phyloP scores from a whole-genome alignment of 495 filamentous ascomycete species.

The Poronia punctata region DNA sequence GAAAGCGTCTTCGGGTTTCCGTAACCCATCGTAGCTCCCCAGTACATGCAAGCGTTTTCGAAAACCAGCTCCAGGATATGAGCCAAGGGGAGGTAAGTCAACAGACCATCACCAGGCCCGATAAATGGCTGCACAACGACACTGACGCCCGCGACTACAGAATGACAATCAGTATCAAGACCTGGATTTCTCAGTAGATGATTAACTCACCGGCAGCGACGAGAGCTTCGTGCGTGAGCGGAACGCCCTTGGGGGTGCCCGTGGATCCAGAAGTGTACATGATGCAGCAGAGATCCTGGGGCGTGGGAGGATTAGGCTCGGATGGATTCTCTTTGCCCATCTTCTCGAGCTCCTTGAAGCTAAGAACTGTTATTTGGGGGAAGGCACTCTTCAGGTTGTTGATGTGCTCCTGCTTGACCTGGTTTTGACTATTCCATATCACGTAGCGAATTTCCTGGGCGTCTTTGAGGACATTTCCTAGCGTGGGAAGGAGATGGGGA shows the following conservation, averaged over 20 bases:
- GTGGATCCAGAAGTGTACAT: conserved; percentile 99
- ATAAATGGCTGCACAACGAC: conserved; percentile 80
- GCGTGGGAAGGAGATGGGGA: conserved; percentile 69
- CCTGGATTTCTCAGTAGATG: background rate
- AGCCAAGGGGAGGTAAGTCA: conserved; percentile 89
- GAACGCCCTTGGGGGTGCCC: conserved; percentile 90
- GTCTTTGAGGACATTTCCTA: conserved; percentile 74
- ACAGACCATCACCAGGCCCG: conserved; percentile 74
- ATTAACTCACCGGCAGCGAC: conserved; percentile 71
- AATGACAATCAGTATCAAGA: conserved; percentile 8
- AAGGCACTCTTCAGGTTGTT: conserved; percentile 70
- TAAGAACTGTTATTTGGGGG: conserved; percentile 63
- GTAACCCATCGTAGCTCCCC: conserved; percentile 97
- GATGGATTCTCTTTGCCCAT: conserved; percentile 75
- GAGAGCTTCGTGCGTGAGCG: conserved; percentile 81
- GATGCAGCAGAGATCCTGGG: conserved; percentile 92
- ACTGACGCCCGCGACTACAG: conserved; percentile 75
- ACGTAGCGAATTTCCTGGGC: conserved; percentile 72
- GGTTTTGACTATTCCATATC: conserved; percentile 80
- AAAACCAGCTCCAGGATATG: conserved; percentile 98
- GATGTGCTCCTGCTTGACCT: conserved; percentile 70
- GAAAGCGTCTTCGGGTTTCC: conserved; percentile 91
- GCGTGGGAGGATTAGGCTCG: conserved; percentile 70
- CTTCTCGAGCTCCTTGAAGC: conserved; percentile 78
- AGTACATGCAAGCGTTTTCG: conserved; percentile 85